Conservation (phyloP, 352 stramenopile genomes). For the Phytophthora sojae region DNA sequence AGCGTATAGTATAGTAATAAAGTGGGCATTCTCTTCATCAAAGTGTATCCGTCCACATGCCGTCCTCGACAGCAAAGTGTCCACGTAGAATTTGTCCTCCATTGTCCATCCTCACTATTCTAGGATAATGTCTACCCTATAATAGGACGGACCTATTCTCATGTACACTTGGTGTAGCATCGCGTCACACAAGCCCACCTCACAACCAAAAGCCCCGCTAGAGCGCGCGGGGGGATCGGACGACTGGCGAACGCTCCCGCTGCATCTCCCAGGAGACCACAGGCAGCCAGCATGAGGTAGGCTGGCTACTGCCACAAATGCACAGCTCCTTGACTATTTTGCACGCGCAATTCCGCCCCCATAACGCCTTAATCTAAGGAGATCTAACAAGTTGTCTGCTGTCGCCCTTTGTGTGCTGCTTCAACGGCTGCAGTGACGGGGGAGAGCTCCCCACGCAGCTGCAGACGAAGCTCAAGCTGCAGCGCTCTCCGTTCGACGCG, state of each 20-base stretch:
- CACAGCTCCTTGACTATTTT: conserved; percentile 4
- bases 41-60: too few species aligned
- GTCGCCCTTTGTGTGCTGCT: conserved; percentile 30
- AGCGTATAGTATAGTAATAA: conserved; percentile 53
- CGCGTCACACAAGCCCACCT: conserved; percentile 17
- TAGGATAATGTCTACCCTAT: background rate
- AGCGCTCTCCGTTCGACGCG: conserved; percentile 30
- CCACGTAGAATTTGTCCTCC: background rate
- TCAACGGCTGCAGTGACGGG: conserved; percentile 25
- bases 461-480: conserved; percentile 41
- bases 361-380: conserved; percentile 17
- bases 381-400: conserved; percentile 37
- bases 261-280: conserved; percentile 10
- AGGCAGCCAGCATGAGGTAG: conserved; percentile 35
- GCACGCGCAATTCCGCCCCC: conserved; percentile 1
- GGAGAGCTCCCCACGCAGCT: conserved; percentile 44
- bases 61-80: too few species aligned
- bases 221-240: conserved; percentile 7
- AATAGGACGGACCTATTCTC: background rate
- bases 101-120: background rate
- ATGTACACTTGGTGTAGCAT: conserved; percentile 3
- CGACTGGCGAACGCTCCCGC: conserved; percentile 25
- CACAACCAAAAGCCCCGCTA: conserved; percentile 25
- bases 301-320: background rate
- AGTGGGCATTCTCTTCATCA: conserved; percentile 48